Evolutionary conservation across 352 stramenopile genomes (phyloP), one percentile per base, ranked within the genome.

Genomic region (Hyaloperonospora brassicae): DNA sequence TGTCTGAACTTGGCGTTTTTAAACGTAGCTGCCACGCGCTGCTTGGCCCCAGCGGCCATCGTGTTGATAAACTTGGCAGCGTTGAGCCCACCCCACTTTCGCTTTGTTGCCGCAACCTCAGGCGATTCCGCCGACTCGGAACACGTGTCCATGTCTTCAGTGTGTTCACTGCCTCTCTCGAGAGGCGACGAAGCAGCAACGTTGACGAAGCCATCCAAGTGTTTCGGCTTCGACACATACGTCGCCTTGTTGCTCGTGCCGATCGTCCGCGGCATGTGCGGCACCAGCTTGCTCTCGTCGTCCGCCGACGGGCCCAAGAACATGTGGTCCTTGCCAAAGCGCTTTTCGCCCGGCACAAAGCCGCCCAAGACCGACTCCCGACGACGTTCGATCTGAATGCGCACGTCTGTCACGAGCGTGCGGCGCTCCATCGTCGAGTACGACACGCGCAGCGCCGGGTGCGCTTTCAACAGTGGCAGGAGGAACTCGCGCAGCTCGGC

Each of bases 371-470:
- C 83, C 2, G 81, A 83, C 41, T 72, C 64, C 5, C 76, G 67
- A n/a, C 82, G 79, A 36, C 70, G 73, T 60, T 93, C 77, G n/a
- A 93, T 66, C 50, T 72, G 84, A n/a, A 93, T 66, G 8, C 81
- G 78, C 30, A 90, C 70, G 23, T 93, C 82, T 0, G 82, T 88
- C 17, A 87, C 79, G 0, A 93, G 57, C 12, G 81, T 89, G 43
- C 76, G 78, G 24, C 82, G 79, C 64, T 86, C 64, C 64, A 87
- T 65, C 3, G 73, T 86, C 24, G 72, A 66, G 52, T 85, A 92
- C 43, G 73, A 77, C 12, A 92, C 70, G 23, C 81, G 69, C 41
- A 89, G 60, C 30, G 72, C 71, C 35, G 80, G 79, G 39, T 88
- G 70, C 8, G 79, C 71, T 62, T 89, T 92, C 35, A 92, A 68